These are phyloP conservation scores for Cochlearia excelsa DNA, from an alignment of 345 rosid genomes.

Conservation along the genomic window DNA sequence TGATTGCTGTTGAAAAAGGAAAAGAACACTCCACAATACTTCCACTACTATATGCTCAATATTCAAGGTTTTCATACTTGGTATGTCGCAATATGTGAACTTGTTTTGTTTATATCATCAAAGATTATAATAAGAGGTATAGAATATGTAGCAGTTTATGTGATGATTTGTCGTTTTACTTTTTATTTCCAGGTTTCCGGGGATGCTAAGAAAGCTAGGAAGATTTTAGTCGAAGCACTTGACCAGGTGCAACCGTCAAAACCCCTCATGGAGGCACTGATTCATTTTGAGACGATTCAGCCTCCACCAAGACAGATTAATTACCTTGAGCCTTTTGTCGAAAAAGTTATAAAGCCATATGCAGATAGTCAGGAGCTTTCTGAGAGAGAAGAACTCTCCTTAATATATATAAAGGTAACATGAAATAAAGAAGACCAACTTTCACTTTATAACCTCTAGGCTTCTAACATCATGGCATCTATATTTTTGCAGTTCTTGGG, in stretches of 20 bases:
- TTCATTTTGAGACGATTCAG: constrained; percentile 70
- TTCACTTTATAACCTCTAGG: background rate
- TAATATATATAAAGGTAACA: constrained; percentile 80
- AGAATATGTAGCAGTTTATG: too few species aligned
- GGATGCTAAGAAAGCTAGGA: constrained; percentile 73
- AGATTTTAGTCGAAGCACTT: constrained; percentile 64
- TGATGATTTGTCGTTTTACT: constrained; percentile 1
- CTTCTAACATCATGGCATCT: constrained; percentile 7
- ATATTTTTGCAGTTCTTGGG: constrained; percentile 65
- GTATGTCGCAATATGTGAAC: constrained; percentile 43
- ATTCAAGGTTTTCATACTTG: constrained; percentile 68
- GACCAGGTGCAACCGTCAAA: constrained; percentile 77
- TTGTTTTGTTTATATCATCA: background rate
- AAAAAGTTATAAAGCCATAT: constrained; percentile 58
- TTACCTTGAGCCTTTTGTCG: constrained; percentile 69
- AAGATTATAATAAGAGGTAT: too few species aligned
- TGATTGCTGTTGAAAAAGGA: background rate
- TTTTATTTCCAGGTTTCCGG: constrained; percentile 51
- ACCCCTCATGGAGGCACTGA: constrained; percentile 71
- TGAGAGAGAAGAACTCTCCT: constrained; percentile 88
- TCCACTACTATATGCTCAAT: constrained; percentile 85
- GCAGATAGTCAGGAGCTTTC: constrained; percentile 47
- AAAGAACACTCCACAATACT: constrained; percentile 53
- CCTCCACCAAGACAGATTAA: constrained; percentile 67
- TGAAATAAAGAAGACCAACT: background rate